These are phyloP conservation scores for Medicago truncatula DNA, from an alignment of 306 rosid genomes.

Conservation along the genomic window DNA sequence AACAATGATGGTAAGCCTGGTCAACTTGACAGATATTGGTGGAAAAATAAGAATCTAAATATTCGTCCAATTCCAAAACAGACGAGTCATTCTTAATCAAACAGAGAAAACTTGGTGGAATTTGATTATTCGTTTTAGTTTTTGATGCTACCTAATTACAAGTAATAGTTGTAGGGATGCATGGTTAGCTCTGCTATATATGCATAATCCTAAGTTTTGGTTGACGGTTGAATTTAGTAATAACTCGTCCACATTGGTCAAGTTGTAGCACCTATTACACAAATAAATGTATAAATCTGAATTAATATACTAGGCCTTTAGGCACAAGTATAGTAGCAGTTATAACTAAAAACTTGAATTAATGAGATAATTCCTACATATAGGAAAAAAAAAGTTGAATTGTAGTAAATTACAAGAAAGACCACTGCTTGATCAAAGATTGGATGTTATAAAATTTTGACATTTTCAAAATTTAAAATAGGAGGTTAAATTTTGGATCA, in stretches of 20 bases:
- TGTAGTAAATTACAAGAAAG: too few relatives aligned
- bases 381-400: too few relatives aligned
- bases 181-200: constrained; percentile 29
- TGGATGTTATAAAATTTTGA: too few relatives aligned
- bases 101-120: constrained; percentile 52
- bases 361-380: too few relatives aligned
- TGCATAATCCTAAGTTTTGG: constrained; percentile 21
- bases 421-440: too few relatives aligned
- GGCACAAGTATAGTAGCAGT: not conserved
- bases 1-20: constrained; percentile 38
- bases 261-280: constrained; percentile 79
- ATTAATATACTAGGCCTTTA: not conserved
- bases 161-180: constrained; percentile 58
- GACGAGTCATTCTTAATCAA: constrained; percentile 72
- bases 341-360: not conserved
- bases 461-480: too few relatives aligned
- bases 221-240: constrained; percentile 48
- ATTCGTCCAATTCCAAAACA: constrained; percentile 68
- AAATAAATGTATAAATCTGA: constrained; percentile 40
- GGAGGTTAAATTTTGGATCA: not conserved
- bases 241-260: constrained; percentile 81
- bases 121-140: constrained; percentile 43
- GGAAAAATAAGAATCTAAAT: constrained; percentile 65
- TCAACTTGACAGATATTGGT: constrained; percentile 61
- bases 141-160: constrained; percentile 50